phyloP scores from a whole-genome alignment of 805 yeast genomes.

The Cephaloascus fragrans region DNA sequence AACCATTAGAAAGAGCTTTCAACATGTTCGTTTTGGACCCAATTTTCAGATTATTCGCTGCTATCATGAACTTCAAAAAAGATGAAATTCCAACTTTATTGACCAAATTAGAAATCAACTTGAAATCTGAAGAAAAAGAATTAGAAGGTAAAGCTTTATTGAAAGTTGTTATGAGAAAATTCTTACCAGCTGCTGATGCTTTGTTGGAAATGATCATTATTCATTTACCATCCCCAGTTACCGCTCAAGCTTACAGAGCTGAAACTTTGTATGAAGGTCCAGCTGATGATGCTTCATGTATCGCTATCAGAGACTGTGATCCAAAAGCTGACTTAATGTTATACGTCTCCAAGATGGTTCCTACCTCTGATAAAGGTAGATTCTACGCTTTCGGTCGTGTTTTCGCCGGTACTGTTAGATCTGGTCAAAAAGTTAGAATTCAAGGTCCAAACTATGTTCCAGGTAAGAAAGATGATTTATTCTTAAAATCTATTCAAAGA shows the following conservation, averaged over 20 bases:
- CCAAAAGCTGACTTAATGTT: slow-evolving; percentile 97
- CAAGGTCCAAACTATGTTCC: slow-evolving; percentile 99
- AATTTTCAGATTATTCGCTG: slow-evolving; percentile 92
- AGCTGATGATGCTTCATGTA: slow-evolving; percentile 79
- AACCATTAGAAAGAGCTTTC: slow-evolving; percentile 97
- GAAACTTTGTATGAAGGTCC: slow-evolving; percentile 99
- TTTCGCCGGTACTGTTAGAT: slow-evolving; percentile 97
- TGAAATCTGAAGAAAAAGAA: slow-evolving; percentile 96
- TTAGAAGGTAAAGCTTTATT: slow-evolving; percentile 97
- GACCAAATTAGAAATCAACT: slow-evolving; percentile 86
- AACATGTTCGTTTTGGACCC: slow-evolving; percentile 99
- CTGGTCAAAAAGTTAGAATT: slow-evolving; percentile 98
- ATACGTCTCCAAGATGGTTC: slow-evolving; percentile 99
- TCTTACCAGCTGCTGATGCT: slow-evolving; percentile 99
- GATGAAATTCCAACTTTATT: slow-evolving; percentile 89
- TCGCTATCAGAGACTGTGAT: slow-evolving; percentile 96
- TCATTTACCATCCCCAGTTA: slow-evolving; percentile 98
- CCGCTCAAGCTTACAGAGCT: slow-evolving; percentile 99
- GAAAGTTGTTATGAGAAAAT: slow-evolving; percentile 98
- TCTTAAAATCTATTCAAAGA: slow-evolving; percentile 97
- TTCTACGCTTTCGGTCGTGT: slow-evolving; percentile 99
- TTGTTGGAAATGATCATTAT: slow-evolving; percentile 96
- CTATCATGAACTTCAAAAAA: slow-evolving; percentile 99
- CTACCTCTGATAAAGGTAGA: slow-evolving; percentile 99
- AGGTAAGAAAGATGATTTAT: slow-evolving; percentile 96